Evolutionary conservation across 1,139 yeast genomes (phyloP), one percentile per base, ranked within the genome.

Genomic region (Geotrichum restrictum): DNA sequence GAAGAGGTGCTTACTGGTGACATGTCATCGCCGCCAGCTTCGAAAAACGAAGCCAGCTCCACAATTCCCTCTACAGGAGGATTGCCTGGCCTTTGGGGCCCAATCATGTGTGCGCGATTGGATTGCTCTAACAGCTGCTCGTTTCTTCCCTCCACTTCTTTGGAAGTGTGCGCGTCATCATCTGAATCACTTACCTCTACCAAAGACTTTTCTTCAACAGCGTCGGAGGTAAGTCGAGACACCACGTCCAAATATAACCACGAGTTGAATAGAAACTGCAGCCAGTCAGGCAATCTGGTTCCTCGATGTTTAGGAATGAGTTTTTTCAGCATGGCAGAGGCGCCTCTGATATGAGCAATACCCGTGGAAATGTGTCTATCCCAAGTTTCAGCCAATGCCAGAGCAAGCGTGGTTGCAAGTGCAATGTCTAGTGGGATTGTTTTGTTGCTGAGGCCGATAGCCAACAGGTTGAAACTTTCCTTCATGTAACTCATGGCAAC

Each of bases 301-400:
- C 46, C 53, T 8, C 49, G 52, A 33, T 58, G 57, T 36, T 53
- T 49, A 3, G 56, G 54, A 14, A 58, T 41, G 6, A 60, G 58
- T 38, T 60, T 62, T 19, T 55, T 76, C 57, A 82, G 80, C 78
- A 82, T 79, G 31, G 81, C 77, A 56, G 79, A 76, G 2, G 88
- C 87, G 14, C 87, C 87, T 61, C 79, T 78, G 56, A 81, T 72
- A 68, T 82, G 88, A 1, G 85, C 83, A 51, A 82, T 79, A 16
- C 87, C 87, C 39, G 83, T 80, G 7, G 82, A 75, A 3, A 77
- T 81, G 58, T 78, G 83, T 18, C 83, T 76, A 61, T 81, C 85
- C 87, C 88, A 83, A 1, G 83, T 75, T 64, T 83, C 88, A 47
- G 84, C 77, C 48, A 81, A 77, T 0, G 87, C 83, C 54, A 83